Base-by-base conservation (phyloP, 2,329 filamentous ascomycete genomes). In the Arthrobotrys musiformis region DNA sequence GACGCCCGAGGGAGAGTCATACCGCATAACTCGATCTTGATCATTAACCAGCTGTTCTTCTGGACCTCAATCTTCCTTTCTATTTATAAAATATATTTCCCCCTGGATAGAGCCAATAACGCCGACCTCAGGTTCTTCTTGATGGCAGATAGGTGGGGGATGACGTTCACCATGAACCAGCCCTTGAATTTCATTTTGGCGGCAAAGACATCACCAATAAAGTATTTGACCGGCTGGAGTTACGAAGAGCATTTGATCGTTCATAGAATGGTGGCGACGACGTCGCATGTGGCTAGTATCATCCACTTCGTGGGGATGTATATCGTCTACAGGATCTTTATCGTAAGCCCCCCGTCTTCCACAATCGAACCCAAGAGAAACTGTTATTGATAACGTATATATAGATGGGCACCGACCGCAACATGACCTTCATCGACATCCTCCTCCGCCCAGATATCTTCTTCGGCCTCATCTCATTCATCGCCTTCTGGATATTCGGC, bases 181-280 rank as follows among this genome's bases (percentile, higher is more conserved):
- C 86, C 86, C 0, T 81, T 86, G 2, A 68, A 91, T 2, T 91
- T 91, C 81, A 83, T 91, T 3, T 84, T 91, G 2, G 86, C 88
- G 1, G 89, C 90, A 33, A 92, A 91, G 82, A 91, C 89, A 74
- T 89, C 90, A 78, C 90, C 89, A 0, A 81, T 91, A 35, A 87
- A 87, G 72, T 79, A 85, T 1, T 83, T 91, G 17, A 90, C 89
- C 0, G 89, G 89, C 2, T 86, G 87, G 78, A 90, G 89, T 0
- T 91, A 91, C 80, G 89, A 91, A 82, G 86, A 87, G 4, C 84
- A 91, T 46, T 90, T 91, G 81, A 87, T 91, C 52, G 86, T 91
- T 68, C 89, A 91, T 81, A 87, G 89, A 37, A 85, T 89, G 3
- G 84, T 90, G 0, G 89, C 89, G 24, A 89, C 90, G 81, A 81